phyloP scores from a whole-genome alignment of 345 rosid genomes.

The Aurinia saxatilis region DNA sequence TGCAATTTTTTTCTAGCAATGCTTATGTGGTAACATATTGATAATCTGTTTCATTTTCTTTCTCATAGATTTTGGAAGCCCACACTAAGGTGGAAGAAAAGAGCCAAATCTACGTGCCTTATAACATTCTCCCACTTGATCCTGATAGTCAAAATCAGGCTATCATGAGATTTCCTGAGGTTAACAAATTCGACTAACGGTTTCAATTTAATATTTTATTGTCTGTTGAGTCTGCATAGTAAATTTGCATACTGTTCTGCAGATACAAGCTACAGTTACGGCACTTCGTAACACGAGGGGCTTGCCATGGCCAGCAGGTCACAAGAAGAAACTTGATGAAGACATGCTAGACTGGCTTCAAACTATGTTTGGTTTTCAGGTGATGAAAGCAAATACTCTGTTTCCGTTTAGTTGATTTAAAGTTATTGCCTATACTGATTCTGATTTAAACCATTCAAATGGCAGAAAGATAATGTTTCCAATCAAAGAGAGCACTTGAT shows the following conservation, averaged over 20 bases:
- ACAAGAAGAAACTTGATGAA: slow-evolving; percentile 39
- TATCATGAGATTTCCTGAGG: slow-evolving; percentile 61
- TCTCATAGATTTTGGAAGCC: slow-evolving; percentile 52
- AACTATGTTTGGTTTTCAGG: slow-evolving; percentile 66
- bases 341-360: slow-evolving; percentile 65
- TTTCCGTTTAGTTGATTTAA: neutral
- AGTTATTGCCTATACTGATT: neutral
- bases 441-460: neutral
- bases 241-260: neutral
- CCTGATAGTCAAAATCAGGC: slow-evolving; percentile 66
- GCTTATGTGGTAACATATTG: neutral
- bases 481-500: slow-evolving; percentile 67
- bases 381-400: slow-evolving; percentile 10
- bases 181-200: slow-evolving; percentile 1
- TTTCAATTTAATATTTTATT: neutral
- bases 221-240: neutral
- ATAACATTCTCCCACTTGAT: slow-evolving; percentile 67
- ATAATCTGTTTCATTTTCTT: slow-evolving; percentile 15
- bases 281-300: slow-evolving; percentile 45
- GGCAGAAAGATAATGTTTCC: slow-evolving; percentile 49
- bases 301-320: slow-evolving; percentile 40
- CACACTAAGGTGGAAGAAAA: slow-evolving; percentile 58
- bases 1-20: neutral
- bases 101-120: slow-evolving; percentile 49
- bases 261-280: slow-evolving; percentile 38